Percentiles rank a stretch among this genome's conserved stretches.
phyloP scores from a whole-genome alignment of 108 stramenopile species.

The Chaetoceros tenuissimus region DNA sequence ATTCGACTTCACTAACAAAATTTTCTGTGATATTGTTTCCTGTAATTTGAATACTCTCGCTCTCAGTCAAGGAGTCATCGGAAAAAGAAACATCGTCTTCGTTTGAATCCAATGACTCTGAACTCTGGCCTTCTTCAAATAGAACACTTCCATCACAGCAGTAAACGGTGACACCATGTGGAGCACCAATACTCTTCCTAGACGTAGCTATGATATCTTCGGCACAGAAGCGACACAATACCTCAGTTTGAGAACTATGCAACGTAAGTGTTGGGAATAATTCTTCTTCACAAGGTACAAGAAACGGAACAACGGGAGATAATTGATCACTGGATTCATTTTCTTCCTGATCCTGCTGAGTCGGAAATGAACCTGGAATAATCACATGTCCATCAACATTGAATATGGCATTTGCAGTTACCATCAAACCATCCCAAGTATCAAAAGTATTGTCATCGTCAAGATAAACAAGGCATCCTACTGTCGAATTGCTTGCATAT shows the following conservation, averaged over 20 bases:
- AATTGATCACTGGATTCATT: slow-evolving; percentile 8
- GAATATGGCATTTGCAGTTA: slow-evolving; percentile 81
- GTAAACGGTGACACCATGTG: slow-evolving; percentile 68
- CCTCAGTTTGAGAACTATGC: slow-evolving; percentile 77
- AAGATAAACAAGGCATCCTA: slow-evolving; percentile 88
- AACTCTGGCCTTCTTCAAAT: slow-evolving; percentile 20
- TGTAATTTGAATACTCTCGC: too few species aligned
- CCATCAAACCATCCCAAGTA: slow-evolving; percentile 87
- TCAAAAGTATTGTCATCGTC: slow-evolving; percentile 82
- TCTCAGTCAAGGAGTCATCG: too few species aligned
- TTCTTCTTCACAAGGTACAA: slow-evolving; percentile 82
- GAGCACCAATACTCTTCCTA: slow-evolving; percentile 72
- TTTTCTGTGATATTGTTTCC: too few species aligned
- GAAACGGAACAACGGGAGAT: slow-evolving; percentile 43
- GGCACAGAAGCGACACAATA: slow-evolving; percentile 83
- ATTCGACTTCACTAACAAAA: too few species aligned
- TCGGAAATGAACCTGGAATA: slow-evolving; percentile 9
- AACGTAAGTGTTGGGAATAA: slow-evolving; percentile 88
- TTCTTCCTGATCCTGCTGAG: neutral
- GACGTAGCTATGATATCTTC: slow-evolving; percentile 74
- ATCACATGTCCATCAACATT: slow-evolving; percentile 71
- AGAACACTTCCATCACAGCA: slow-evolving; percentile 90
- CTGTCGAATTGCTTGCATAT: slow-evolving; percentile 75
- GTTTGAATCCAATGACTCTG: slow-evolving; percentile 2
- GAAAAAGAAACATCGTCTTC: too few species aligned